phyloP scores from a whole-genome alignment of 768 basidiomycete species.

The Mycena haematopus region DNA sequence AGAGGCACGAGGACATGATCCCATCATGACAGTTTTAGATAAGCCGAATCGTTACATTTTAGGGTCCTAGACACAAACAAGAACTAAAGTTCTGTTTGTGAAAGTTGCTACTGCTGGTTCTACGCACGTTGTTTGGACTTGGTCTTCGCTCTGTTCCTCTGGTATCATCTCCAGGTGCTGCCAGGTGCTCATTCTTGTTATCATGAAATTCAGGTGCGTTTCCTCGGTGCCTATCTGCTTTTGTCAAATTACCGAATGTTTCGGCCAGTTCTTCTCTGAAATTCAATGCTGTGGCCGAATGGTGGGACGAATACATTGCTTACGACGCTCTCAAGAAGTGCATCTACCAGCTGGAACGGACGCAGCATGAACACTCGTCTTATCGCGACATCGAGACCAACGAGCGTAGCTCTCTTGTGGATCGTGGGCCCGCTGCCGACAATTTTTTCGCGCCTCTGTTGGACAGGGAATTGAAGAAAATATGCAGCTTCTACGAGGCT shows the following conservation, averaged over 20 bases:
- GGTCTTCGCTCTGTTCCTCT: neutral
- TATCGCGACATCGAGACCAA: conserved; percentile 69
- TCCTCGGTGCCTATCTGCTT: neutral
- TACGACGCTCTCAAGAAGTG: conserved; percentile 86
- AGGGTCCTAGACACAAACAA: too few relatives aligned
- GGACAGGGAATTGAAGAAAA: conserved; percentile 84
- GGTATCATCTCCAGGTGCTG: neutral
- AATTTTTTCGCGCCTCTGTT: conserved; percentile 73
- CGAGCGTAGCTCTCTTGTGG: conserved; percentile 64
- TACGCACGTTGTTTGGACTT: conserved; percentile 8
- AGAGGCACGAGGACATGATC: too few relatives aligned
- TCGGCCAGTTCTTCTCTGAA: conserved; percentile 75
- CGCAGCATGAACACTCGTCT: conserved; percentile 56
- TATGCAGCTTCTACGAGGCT: conserved; percentile 74
- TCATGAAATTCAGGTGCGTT: conserved; percentile 68
- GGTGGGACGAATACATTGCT: conserved; percentile 94
- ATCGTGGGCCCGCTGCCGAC: conserved; percentile 49
- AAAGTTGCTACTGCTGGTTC: too few relatives aligned
- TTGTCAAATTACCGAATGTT: neutral
- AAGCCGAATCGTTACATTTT: too few relatives aligned
- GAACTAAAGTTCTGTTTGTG: too few relatives aligned
- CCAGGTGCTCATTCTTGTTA: too few relatives aligned
- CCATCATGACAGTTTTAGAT: too few relatives aligned
- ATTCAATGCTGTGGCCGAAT: conserved; percentile 90
- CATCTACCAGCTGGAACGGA: conserved; percentile 87